Conservation (phyloP, 495 filamentous ascomycete genomes). For the Xylaria palmicola region DNA sequence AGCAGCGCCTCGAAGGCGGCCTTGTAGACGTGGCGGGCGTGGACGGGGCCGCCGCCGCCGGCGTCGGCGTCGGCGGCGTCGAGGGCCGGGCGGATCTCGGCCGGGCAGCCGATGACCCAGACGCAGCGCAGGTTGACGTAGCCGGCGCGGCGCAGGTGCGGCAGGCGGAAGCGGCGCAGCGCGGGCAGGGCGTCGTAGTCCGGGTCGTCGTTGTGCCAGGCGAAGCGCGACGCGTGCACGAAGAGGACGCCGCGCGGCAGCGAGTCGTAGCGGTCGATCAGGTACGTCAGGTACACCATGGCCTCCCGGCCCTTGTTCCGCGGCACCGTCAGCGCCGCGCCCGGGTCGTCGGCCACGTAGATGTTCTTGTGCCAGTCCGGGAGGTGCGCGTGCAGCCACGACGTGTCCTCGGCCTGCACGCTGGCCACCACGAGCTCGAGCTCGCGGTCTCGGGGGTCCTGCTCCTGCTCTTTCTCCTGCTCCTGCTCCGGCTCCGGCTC, state of each 20-base stretch:
- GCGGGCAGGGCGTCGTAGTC: slow-evolving; percentile 47
- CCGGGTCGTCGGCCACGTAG: slow-evolving; percentile 50
- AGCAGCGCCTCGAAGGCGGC: slow-evolving; percentile 56
- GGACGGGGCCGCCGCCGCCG: slow-evolving; percentile 38
- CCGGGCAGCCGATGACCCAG: slow-evolving; percentile 61
- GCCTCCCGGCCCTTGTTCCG: slow-evolving; percentile 62
- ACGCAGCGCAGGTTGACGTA: slow-evolving; percentile 68
- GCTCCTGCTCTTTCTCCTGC: background rate
- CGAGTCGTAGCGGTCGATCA: slow-evolving; percentile 63
- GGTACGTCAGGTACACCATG: slow-evolving; percentile 61
- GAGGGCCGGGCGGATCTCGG: slow-evolving; percentile 48
- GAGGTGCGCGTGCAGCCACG: slow-evolving; percentile 36
- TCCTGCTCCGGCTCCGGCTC: background rate
- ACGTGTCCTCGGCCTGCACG: slow-evolving; percentile 30
- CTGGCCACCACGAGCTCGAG: slow-evolving; percentile 41
- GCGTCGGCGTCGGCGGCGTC: slow-evolving; percentile 29
- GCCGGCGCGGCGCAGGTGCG: slow-evolving; percentile 54
- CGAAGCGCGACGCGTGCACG: slow-evolving; percentile 59
- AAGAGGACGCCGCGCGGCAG: slow-evolving; percentile 61
- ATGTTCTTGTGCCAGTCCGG: slow-evolving; percentile 43
- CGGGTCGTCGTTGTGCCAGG: slow-evolving; percentile 65
- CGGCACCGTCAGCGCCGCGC: slow-evolving; percentile 42
- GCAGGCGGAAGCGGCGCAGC: slow-evolving; percentile 53
- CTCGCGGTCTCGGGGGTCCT: slow-evolving; percentile 15
- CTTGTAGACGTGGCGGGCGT: slow-evolving; percentile 42